Base-by-base conservation (phyloP, 805 yeast genomes). In the Saturnispora sekii region DNA sequence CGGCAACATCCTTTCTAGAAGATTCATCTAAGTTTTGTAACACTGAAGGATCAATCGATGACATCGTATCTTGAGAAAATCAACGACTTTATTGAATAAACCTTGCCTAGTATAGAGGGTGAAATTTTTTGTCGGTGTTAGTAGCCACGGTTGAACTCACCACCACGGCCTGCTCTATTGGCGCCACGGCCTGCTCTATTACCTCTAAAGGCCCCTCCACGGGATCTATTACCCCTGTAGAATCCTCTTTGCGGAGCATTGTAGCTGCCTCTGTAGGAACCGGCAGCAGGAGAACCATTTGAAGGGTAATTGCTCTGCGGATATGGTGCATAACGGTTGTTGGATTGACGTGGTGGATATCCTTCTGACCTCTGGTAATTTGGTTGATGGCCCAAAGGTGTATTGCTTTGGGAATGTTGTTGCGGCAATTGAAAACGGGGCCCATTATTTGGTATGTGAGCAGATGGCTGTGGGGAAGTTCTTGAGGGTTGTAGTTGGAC, bases 1-100 rank as follows among this genome's bases (percentile, higher is more conserved):
- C 70, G 55, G 79, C 69, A 41, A 88, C 77, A 51, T 87, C 95
- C 58, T 77, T 74, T 62, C 82, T 79, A 38, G 93, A 75, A 28
- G 70, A 47, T 32, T 81, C 90, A 58, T 86, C 94, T 30, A 81
- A 64, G 46, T 52, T 51, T 39, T 57, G 55, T 5, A 62, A 32
- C 5, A 57, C 43, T 26, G 52, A 48, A n/a, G 56, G 53, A 41
- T 60, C 62, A 14, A 60, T 37, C 35, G 58, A 15, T 10, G 43
- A 43, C 45, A 41, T 37, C 6, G 6, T 21, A 21, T 21, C 26
- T 21, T 21, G 8, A 2, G 26, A 18, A 5, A 21, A 21, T 21
- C 26, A 21, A 21, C 6, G 26, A 8, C 26, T 21, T 21, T 21
- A 21, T 21, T 21, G 26, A 21, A 21, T 21, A 21, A 21, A 30